phyloP scores from a whole-genome alignment of 441 rosid species.

The Lagerstroemia fauriei region DNA sequence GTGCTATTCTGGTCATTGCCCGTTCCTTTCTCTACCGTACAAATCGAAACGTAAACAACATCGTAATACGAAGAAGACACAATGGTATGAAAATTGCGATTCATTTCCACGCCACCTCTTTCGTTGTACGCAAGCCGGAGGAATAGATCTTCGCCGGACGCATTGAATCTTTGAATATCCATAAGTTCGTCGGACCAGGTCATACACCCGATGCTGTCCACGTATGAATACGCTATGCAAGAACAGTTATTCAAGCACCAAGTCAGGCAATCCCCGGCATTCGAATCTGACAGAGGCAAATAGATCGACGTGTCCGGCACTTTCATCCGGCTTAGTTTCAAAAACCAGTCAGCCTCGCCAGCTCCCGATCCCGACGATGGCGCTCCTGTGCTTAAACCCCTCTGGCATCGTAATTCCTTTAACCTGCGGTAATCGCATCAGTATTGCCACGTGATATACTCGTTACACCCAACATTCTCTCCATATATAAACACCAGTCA shows the following conservation, averaged over 20 bases:
- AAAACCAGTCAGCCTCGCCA: neutral
- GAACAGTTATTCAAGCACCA: constrained; percentile 14
- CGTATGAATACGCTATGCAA: constrained; percentile 15
- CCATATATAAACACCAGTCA: no score
- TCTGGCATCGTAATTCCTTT: neutral
- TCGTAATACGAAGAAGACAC: no score
- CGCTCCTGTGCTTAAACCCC: neutral
- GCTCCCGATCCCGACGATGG: neutral
- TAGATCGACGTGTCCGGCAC: neutral
- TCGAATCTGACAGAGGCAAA: fast-evolving
- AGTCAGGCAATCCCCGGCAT: neutral
- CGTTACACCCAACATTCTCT: no score
- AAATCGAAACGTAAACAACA: no score
- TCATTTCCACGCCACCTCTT: neutral
- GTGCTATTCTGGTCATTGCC: no score
- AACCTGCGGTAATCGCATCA: constrained; percentile 15
- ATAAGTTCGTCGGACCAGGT: constrained; percentile 2
- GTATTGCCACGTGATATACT: no score
- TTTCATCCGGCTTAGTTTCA: neutral
- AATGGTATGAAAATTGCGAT: no score
- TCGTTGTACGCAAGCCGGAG: neutral
- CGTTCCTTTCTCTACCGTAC: no score
- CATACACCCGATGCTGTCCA: constrained; percentile 12
- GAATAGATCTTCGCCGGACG: constrained; percentile 5
- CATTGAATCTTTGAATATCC: constrained; percentile 1